Evolutionary conservation across 495 filamentous ascomycete species (phyloP), one percentile per base, ranked within the genome.

Genomic region (Lichina pygmaea): DNA sequence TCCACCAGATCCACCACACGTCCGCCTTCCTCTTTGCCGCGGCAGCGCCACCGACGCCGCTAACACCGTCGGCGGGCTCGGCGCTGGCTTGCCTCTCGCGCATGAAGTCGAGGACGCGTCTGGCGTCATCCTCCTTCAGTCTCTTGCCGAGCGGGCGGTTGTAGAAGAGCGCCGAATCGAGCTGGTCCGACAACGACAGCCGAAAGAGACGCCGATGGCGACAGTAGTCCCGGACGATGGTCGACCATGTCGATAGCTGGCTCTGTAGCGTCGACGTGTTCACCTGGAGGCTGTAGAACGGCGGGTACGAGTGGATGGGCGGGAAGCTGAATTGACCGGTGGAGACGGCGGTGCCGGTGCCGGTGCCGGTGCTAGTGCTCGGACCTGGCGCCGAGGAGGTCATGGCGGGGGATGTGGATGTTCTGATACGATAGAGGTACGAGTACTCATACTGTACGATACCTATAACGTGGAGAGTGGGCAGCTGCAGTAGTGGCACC

Each of bases 191-290:
- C 10, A 89, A 62, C 3, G 73, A 63, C 32, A 94, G 67, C 33
- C 71, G 69, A 65, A 71, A 91, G 53, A 80, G 55, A 38, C 67
- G 72, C 60, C 86, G 71, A 57, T 77, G 66, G 0, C 73, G 71
- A 58, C 81, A 85, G 75, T 89, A 97, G 53, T 75, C 53, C 47
- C 78, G 81, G 53, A 97, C 74, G 13, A 93, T 71, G n/a, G 70
- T 55, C 38, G 78, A 75, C 89, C 89, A 97, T 62, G 78, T 81
- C 34, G 66, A 59, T 44, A 84, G 73, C 57, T 95, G 89, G 17
- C 73, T 68, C 58, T 71, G 67, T 13, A 51, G 50, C 24, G 51
- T 51, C 8, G 50, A 15, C 3, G 50, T 43, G 51, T 56, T 54
- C 7, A 49, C 49, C 39, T 55, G 52, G 33, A 64, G 62, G 46